Evolutionary conservation across 352 stramenopile species (phyloP), one percentile per base, ranked within the genome.

Genomic region (Phytophthora pluvialis): DNA sequence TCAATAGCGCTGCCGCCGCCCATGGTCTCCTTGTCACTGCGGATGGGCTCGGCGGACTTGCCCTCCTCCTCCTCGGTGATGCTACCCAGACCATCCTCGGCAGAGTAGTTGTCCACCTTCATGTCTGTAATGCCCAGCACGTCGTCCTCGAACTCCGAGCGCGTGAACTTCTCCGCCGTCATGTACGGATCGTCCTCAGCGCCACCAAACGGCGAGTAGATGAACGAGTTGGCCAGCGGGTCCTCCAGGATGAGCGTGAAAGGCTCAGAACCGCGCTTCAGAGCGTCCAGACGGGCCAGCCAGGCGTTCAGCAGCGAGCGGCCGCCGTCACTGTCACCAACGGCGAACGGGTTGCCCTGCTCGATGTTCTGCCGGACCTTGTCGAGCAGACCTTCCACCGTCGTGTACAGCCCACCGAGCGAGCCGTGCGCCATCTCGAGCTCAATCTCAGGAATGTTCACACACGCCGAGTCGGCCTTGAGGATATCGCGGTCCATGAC

Each of bases 121-220:
- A 98, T 98, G 73, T 98, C 94, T 72, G 89, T 81, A 44, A 99
- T 80, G 33, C 95, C 96, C 39, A 99, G 74, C 49, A 83, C 68
- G 60, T 98, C 92, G 71, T 98, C 91, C 64, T 98, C 91, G 49
- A 97, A 93, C 31, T 89, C 73, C 12, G 82, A 90, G 18, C 96
- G 86, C 47, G 77, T 78, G 75, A 97, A 99, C 52, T 91, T 80
- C 64, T 97, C 84, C 9, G 96, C 77, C 12, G 62, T 79, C 76
- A 92, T 85, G 60, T 75, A 75, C 39, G 77, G 74, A 56, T 92
- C 81, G 44, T 88, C 68, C 21, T 88, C 74, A 6, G 73, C 67
- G 46, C 58, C 75, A 38, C 79, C 80, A 25, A 67, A 75, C 16
- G 81, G 82, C 44, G 76, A 90, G 69, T 94, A 95, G 29, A 98